These are phyloP conservation scores for Dalbergia oliveri DNA, from an alignment of 306 rosid species.

Conservation along the genomic window DNA sequence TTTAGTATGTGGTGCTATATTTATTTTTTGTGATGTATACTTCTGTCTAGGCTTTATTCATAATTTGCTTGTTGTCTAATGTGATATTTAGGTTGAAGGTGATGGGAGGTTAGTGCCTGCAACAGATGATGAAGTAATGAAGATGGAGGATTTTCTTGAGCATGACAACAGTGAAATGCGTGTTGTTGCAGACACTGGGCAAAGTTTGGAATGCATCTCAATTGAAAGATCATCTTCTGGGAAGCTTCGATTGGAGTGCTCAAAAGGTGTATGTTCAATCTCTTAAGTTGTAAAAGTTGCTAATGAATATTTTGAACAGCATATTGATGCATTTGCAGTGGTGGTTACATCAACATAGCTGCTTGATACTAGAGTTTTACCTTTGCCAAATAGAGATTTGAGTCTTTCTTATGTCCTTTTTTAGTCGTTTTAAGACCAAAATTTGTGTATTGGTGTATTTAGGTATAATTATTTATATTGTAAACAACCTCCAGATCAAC, in stretches of 20 bases:
- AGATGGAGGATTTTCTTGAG: slow-evolving; percentile 87
- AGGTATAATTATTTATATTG: slow-evolving; percentile 7
- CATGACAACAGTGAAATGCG: slow-evolving; percentile 73
- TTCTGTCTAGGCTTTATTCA: slow-evolving; percentile 27
- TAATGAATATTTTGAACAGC: slow-evolving; percentile 31
- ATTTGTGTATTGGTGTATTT: slow-evolving; percentile 13
- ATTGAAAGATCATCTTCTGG: slow-evolving; percentile 68
- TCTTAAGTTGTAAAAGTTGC: slow-evolving; percentile 34
- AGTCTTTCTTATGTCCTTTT: background rate
- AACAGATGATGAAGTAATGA: slow-evolving; percentile 94
- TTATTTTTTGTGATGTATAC: slow-evolving; percentile 21
- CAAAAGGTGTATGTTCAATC: slow-evolving; percentile 66
- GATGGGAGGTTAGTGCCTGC: slow-evolving; percentile 99
- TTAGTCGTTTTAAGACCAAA: slow-evolving; percentile 5
- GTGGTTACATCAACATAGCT: slow-evolving; percentile 30
- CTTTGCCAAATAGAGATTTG: slow-evolving; percentile 17
- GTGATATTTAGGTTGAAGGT: slow-evolving; percentile 85
- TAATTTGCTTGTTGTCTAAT: slow-evolving; percentile 38
- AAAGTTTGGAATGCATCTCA: slow-evolving; percentile 64
- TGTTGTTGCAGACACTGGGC: slow-evolving; percentile 65
- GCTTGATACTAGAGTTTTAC: slow-evolving; percentile 8
- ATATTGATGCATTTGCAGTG: slow-evolving; percentile 22
- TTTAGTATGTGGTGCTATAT: slow-evolving; percentile 28
- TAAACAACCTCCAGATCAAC: background rate
- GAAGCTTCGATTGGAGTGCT: slow-evolving; percentile 74